phyloP scores from a whole-genome alignment of 2,329 filamentous ascomycete genomes.

The Cercospora sp. region DNA sequence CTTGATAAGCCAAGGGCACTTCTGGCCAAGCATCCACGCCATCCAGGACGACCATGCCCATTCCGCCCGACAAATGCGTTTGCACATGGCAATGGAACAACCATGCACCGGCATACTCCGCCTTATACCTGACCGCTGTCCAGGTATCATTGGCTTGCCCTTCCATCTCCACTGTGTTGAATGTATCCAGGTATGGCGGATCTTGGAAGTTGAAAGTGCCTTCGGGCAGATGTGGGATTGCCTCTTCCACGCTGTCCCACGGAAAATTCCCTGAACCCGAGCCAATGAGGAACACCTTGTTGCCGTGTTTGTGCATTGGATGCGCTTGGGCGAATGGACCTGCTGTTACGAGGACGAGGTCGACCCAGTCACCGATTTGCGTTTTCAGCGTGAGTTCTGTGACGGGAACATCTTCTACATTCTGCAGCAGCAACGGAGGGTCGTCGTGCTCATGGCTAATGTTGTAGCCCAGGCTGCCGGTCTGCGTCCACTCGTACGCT shows the following conservation, averaged over 20 bases:
- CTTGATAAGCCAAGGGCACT: slow-evolving; percentile 28
- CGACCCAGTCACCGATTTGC: slow-evolving; percentile 37
- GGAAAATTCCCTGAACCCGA: slow-evolving; percentile 49
- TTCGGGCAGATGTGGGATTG: slow-evolving; percentile 44
- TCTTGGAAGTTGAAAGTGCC: slow-evolving; percentile 58
- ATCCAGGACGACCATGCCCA: slow-evolving; percentile 52
- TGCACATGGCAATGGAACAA: slow-evolving; percentile 55
- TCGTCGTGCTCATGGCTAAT: slow-evolving; percentile 19
- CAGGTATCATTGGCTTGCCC: slow-evolving; percentile 33
- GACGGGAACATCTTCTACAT: not conserved
- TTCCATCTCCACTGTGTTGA: slow-evolving; percentile 26
- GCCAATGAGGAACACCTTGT: slow-evolving; percentile 60
- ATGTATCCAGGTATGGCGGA: slow-evolving; percentile 57
- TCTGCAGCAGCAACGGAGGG: slow-evolving; percentile 20
- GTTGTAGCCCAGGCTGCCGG: slow-evolving; percentile 21
- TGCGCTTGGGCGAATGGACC: slow-evolving; percentile 44
- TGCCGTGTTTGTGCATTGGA: slow-evolving; percentile 65
- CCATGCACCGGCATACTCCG: slow-evolving; percentile 48
- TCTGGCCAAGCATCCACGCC: slow-evolving; percentile 46
- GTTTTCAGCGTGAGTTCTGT: slow-evolving; percentile 24
- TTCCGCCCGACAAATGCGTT: slow-evolving; percentile 50
- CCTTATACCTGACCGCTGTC: slow-evolving; percentile 50
- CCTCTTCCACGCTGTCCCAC: slow-evolving; percentile 57
- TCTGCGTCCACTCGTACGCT: slow-evolving; percentile 26
- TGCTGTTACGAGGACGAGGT: slow-evolving; percentile 34